These are phyloP conservation scores for Biscogniauxia marginata DNA, from an alignment of 2,329 filamentous ascomycete genomes.

Conservation along the genomic window DNA sequence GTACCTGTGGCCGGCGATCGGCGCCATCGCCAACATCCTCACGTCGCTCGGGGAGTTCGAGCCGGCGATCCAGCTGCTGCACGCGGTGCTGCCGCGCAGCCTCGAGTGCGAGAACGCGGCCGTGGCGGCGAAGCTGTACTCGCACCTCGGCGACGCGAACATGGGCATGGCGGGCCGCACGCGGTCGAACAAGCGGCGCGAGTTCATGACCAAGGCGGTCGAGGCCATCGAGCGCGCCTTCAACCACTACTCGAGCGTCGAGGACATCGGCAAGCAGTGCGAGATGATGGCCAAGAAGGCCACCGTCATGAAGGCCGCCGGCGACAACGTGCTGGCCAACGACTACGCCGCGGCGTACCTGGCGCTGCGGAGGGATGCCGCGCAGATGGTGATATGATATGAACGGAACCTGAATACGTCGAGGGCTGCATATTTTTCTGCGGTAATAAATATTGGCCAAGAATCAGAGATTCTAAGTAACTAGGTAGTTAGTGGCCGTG, in stretches of 20 bases:
- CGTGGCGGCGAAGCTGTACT: conserved; percentile 66
- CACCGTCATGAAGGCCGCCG: conserved; percentile 68
- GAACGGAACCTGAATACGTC: too few relatives aligned
- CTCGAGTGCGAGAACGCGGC: conserved; percentile 67
- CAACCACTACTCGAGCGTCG: conserved; percentile 62
- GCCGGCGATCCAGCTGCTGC: conserved; percentile 62
- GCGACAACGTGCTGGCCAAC: conserved; percentile 62
- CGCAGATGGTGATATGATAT: conserved; percentile 22
- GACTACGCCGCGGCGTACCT: conserved; percentile 67
- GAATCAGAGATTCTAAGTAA: background rate
- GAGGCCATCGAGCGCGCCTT: conserved; percentile 63
- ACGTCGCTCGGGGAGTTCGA: conserved; percentile 69
- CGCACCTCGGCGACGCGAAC: conserved; percentile 70
- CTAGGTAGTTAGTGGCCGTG: too few relatives aligned
- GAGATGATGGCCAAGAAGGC: conserved; percentile 83
- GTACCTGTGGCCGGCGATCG: conserved; percentile 71
- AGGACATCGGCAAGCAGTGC: conserved; percentile 69
- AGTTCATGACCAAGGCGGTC: conserved; percentile 58
- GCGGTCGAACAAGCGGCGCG: conserved; percentile 46
- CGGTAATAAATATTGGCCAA: too few relatives aligned
- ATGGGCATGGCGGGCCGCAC: conserved; percentile 70
- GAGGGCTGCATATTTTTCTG: too few relatives aligned
- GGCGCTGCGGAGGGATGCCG: conserved; percentile 49
- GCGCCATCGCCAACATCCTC: conserved; percentile 65
- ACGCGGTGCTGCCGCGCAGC: conserved; percentile 70